These are phyloP conservation scores for Candida easanensis DNA, from an alignment of 805 yeast genomes.

Conservation along the genomic window DNA sequence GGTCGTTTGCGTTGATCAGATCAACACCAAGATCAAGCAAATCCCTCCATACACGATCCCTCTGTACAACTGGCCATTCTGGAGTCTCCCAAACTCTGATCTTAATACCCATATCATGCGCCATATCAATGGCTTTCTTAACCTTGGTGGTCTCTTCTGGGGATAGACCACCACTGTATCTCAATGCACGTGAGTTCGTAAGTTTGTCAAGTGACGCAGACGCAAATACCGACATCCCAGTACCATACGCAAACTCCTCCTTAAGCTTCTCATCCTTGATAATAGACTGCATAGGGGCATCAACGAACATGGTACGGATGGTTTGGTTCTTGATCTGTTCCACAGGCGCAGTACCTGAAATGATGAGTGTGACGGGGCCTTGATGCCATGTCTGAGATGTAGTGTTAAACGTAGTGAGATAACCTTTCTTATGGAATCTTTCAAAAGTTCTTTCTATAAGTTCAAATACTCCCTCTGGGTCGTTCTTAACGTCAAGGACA, in stretches of 20 bases:
- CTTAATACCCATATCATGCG: constrained; percentile 49
- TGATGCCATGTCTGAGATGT: constrained; percentile 31
- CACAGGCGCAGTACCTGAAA: constrained; percentile 64
- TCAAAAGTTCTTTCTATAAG: constrained; percentile 43
- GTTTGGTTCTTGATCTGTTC: constrained; percentile 28
- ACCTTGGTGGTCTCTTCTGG: constrained; percentile 32
- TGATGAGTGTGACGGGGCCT: constrained; percentile 60
- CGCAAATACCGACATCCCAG: constrained; percentile 34
- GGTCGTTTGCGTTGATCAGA: constrained; percentile 61
- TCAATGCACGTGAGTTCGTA: constrained; percentile 14
- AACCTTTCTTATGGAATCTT: constrained; percentile 46
- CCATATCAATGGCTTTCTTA: constrained; percentile 27
- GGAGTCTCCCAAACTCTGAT: constrained; percentile 75
- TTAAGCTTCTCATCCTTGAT: constrained; percentile 5
- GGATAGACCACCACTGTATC: constrained; percentile 29
- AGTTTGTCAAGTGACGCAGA: constrained; percentile 40
- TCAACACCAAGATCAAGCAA: constrained; percentile 49
- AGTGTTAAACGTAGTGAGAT: constrained; percentile 48
- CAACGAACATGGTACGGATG: constrained; percentile 27
- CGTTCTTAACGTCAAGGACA: constrained; percentile 65
- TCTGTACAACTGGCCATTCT: constrained; percentile 53
- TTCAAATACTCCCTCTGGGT: constrained; percentile 41
- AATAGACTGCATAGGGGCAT: constrained; percentile 39
- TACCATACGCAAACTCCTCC: constrained; percentile 11
- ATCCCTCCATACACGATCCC: constrained; percentile 48